Percentiles rank a stretch among this genome's conserved stretches.
Evolutionary conservation across 208 protist species (phyloP).

Genomic region (Angomonas ambiguus): DNA sequence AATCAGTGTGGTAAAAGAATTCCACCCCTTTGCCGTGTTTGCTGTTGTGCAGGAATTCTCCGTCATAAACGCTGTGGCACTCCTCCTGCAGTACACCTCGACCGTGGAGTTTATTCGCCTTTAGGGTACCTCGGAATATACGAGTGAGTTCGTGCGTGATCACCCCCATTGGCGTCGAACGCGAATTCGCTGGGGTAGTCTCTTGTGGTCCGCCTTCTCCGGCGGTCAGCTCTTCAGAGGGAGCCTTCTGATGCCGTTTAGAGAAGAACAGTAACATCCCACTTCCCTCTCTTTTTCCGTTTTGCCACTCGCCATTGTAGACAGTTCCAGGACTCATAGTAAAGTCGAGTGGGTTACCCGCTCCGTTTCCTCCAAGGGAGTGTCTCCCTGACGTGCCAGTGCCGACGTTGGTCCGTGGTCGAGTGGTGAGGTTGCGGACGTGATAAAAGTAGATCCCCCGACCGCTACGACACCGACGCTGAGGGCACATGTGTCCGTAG

Average conservation of each 20-base stretch:
- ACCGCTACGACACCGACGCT: not conserved
- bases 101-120: conserved; percentile 27
- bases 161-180: no score
- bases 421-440: not conserved
- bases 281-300: conserved; percentile 65
- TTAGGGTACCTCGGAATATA: conserved; percentile 39
- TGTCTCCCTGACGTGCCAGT: no score
- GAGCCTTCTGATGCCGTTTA: not conserved
- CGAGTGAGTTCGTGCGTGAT: not conserved
- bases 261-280: conserved; percentile 43
- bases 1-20: conserved; percentile 13
- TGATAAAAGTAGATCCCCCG: conserved; percentile 4
- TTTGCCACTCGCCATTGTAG: conserved; percentile 87
- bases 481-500: conserved; percentile 65
- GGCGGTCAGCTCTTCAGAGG: not conserved
- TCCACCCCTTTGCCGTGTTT: conserved; percentile 70
- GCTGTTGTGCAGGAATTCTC: conserved; percentile 46
- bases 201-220: not conserved
- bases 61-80: conserved; percentile 55
- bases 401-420: not conserved
- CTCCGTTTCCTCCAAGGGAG: not conserved
- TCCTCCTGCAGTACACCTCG: conserved; percentile 17
- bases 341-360: not conserved
- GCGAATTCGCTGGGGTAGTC: no score
- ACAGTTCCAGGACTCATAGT: conserved; percentile 8